Evolutionary conservation across 164 flowering plant species (phyloP).

Genomic region (Malania oleifera): DNA sequence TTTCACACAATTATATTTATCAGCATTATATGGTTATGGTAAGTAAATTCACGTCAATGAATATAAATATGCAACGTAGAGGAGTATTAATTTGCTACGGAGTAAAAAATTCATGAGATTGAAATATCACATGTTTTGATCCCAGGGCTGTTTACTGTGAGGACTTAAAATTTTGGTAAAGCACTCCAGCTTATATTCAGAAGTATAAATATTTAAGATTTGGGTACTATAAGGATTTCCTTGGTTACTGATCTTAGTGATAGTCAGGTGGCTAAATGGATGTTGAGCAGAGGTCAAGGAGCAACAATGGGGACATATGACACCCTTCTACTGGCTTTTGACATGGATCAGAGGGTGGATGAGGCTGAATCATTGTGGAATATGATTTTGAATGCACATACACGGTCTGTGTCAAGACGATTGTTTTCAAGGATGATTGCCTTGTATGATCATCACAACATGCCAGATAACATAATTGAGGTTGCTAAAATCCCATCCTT

Average conservation of each 20-base stretch:
- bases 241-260: background rate
- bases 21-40: too few species aligned
- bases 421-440: slow-evolving; percentile 90
- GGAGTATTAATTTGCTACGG: too few species aligned
- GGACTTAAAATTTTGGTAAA: too few species aligned
- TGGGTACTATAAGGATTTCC: background rate
- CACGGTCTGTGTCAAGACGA: slow-evolving; percentile 75
- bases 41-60: too few species aligned
- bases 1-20: too few species aligned
- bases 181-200: too few species aligned
- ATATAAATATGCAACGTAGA: too few species aligned
- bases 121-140: too few species aligned
- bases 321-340: slow-evolving; percentile 82
- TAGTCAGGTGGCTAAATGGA: slow-evolving; percentile 84
- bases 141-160: too few species aligned
- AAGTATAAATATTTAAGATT: background rate
- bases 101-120: too few species aligned
- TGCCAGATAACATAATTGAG: slow-evolving; percentile 72
- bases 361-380: slow-evolving; percentile 96
- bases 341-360: slow-evolving; percentile 73
- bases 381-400: slow-evolving; percentile 74
- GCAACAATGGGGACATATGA: slow-evolving; percentile 94
- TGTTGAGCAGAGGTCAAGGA: slow-evolving; percentile 97
- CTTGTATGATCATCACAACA: slow-evolving; percentile 75
- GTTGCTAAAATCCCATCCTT: slow-evolving; percentile 27